phyloP scores from a whole-genome alignment of 345 rosid species.

The Combretum micranthum region DNA sequence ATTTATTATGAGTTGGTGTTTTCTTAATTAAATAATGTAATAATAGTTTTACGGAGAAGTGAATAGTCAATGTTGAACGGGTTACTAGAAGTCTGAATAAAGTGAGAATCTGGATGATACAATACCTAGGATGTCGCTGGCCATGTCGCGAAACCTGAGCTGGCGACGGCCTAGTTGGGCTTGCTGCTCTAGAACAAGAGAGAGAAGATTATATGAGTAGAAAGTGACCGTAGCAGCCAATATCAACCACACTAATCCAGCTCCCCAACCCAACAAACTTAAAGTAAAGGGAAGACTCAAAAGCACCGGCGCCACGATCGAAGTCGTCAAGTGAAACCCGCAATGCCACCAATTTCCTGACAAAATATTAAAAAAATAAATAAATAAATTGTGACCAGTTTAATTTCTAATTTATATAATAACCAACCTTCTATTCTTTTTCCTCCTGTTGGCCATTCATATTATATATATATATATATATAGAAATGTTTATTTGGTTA shows the following conservation, averaged over 20 bases:
- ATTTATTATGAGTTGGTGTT: no score
- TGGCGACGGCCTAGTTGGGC: conserved; percentile 25
- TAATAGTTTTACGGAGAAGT: no score
- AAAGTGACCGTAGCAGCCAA: conserved; percentile 21
- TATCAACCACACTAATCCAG: conserved; percentile 15
- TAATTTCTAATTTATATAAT: not conserved
- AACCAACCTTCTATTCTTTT: not conserved
- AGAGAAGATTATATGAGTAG: conserved; percentile 34
- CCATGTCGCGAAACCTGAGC: conserved; percentile 35
- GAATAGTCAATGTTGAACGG: not conserved
- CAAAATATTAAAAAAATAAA: not conserved
- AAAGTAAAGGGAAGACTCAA: conserved; percentile 29
- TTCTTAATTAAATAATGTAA: no score
- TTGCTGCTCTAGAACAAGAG: conserved; percentile 32
- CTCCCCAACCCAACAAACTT: conserved; percentile 29
- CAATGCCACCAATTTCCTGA: conserved; percentile 35
- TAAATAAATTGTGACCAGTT: not conserved
- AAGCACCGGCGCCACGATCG: conserved; percentile 29
- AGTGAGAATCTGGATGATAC: not conserved
- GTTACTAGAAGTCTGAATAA: no score
- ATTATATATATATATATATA: no score
- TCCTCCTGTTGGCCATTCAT: no score
- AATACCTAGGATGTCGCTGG: conserved; percentile 21
- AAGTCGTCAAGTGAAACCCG: conserved; percentile 37
- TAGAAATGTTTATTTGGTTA: no score